Conservation (phyloP, 1,139 yeast species). For the Taphrina pruni region DNA sequence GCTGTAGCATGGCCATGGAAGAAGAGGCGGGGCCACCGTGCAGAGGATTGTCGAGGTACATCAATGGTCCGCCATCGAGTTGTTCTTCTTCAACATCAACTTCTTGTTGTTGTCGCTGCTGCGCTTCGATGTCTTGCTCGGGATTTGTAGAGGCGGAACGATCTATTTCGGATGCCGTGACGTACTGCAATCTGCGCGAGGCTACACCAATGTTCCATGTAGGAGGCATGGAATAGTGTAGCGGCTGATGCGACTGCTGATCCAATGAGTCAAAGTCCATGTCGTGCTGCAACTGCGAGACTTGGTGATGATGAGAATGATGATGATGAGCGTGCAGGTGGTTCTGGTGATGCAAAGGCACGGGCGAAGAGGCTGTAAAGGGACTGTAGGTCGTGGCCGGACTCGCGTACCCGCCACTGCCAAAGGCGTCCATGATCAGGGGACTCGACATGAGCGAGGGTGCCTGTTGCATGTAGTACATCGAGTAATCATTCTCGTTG, state of each 20-base stretch:
- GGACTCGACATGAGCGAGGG: not conserved
- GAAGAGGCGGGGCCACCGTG: not conserved
- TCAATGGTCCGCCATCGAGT: slow-evolving; percentile 12
- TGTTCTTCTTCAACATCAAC: not conserved
- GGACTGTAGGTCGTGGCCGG: slow-evolving; percentile 12
- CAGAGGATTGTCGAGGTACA: not conserved
- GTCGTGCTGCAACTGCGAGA: too few relatives aligned
- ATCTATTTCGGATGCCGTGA: slow-evolving; percentile 6
- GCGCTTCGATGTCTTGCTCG: too few relatives aligned
- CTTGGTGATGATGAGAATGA: too few relatives aligned
- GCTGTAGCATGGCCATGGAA: too few relatives aligned
- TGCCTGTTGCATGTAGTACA: not conserved
- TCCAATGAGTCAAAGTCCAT: too few relatives aligned
- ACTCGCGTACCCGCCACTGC: not conserved
- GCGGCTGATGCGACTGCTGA: not conserved
- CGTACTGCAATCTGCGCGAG: slow-evolving; percentile 17
- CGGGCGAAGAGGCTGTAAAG: not conserved
- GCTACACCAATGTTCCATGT: slow-evolving; percentile 10
- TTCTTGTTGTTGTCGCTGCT: too few relatives aligned
- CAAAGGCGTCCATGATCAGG: not conserved
- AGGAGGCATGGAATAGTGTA: slow-evolving; percentile 17
- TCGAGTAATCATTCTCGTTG: slow-evolving; percentile 8
- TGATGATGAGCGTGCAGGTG: not conserved
- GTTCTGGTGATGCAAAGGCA: not conserved
- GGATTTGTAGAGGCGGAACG: not conserved